These are phyloP conservation scores for Fusarium staphyleae DNA, from an alignment of 2,329 filamentous ascomycete species.

Conservation along the genomic window DNA sequence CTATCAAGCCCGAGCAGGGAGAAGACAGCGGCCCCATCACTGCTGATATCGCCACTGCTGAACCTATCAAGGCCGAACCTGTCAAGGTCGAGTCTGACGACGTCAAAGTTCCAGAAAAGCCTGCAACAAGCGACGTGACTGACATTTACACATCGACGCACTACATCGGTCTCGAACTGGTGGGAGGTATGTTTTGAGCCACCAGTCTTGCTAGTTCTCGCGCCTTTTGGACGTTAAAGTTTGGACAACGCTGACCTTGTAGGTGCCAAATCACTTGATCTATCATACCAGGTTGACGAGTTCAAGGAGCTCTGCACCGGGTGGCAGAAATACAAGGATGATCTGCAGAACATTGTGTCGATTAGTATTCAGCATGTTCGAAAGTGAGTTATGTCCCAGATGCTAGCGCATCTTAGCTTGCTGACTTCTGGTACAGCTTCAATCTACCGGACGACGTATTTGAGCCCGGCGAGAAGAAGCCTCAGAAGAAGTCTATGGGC, in stretches of 20 bases:
- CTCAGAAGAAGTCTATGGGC: constrained; percentile 61
- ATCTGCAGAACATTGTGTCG: constrained; percentile 67
- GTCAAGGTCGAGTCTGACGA: constrained; percentile 21
- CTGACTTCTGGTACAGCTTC: constrained; percentile 62
- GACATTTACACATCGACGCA: constrained; percentile 87
- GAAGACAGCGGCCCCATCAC: constrained; percentile 38
- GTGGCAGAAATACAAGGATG: constrained; percentile 77
- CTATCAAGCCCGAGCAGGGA: constrained; percentile 49
- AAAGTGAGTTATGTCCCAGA: constrained; percentile 66
- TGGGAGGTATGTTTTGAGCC: constrained; percentile 65
- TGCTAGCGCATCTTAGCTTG: constrained; percentile 6
- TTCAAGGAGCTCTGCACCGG: constrained; percentile 84
- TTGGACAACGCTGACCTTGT: constrained; percentile 44
- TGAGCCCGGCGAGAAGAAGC: constrained; percentile 76
- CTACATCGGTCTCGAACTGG: constrained; percentile 88
- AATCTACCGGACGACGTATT: constrained; percentile 92
- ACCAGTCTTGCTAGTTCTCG: not conserved
- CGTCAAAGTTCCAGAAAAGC: constrained; percentile 11
- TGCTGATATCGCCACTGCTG: constrained; percentile 1
- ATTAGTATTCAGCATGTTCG: constrained; percentile 84
- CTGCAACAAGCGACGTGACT: constrained; percentile 25
- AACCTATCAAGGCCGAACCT: constrained; percentile 22
- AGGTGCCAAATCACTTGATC: constrained; percentile 76
- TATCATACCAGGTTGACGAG: constrained; percentile 81
- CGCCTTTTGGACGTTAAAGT: not conserved